These are phyloP conservation scores for Plectosphaerella cucumerina DNA, from an alignment of 2,329 filamentous ascomycete species.

Conservation along the genomic window DNA sequence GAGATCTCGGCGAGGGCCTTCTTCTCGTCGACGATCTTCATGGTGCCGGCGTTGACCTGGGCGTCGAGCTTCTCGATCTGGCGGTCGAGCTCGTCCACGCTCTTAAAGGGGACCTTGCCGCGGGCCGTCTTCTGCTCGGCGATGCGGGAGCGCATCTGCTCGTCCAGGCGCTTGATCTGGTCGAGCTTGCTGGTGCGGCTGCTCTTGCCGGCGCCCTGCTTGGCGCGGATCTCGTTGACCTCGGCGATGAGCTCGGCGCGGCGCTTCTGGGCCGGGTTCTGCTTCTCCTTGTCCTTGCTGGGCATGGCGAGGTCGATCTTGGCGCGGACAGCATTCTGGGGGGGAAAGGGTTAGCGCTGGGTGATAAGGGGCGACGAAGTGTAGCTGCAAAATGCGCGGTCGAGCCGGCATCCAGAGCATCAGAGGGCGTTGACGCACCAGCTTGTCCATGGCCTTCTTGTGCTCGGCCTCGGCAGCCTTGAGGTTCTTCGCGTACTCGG, in stretches of 20 bases:
- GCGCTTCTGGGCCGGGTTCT: slow-evolving; percentile 74
- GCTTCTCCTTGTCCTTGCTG: slow-evolving; percentile 70
- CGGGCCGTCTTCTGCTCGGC: slow-evolving; percentile 83
- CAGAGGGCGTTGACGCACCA: slow-evolving; percentile 26
- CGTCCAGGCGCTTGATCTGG: slow-evolving; percentile 88
- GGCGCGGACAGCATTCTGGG: slow-evolving; percentile 79
- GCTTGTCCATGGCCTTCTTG: slow-evolving; percentile 64
- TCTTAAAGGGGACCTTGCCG: slow-evolving; percentile 80
- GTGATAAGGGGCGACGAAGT: too few relatives aligned
- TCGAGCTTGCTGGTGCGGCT: slow-evolving; percentile 75
- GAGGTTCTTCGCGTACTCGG: slow-evolving; percentile 73
- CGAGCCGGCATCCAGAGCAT: neutral
- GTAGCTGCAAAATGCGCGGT: neutral
- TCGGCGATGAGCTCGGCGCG: slow-evolving; percentile 81
- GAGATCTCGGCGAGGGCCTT: slow-evolving; percentile 84
- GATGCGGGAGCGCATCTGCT: slow-evolving; percentile 80
- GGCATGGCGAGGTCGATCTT: slow-evolving; percentile 83
- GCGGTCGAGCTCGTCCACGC: slow-evolving; percentile 77
- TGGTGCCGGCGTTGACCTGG: slow-evolving; percentile 80
- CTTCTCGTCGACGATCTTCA: slow-evolving; percentile 97
- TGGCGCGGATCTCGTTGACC: slow-evolving; percentile 76
- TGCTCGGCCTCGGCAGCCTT: slow-evolving; percentile 85
- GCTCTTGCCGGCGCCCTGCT: slow-evolving; percentile 85
- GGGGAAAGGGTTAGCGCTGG: slow-evolving; percentile 1
- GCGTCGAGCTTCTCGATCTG: slow-evolving; percentile 78